These are phyloP conservation scores for Barnettozyma populi DNA, from an alignment of 805 yeast genomes.

Conservation along the genomic window DNA sequence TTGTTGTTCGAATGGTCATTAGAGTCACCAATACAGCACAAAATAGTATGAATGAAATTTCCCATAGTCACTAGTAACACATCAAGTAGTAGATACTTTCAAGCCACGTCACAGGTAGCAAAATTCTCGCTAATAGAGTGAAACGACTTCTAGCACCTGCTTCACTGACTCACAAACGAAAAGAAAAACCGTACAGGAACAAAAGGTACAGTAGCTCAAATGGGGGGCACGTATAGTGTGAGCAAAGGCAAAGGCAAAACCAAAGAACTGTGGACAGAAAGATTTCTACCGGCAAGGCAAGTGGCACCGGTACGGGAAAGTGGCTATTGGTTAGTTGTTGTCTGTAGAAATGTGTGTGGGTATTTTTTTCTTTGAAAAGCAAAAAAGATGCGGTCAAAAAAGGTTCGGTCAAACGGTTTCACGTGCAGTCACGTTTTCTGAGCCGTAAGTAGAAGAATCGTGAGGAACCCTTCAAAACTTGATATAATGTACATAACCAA, in stretches of 20 bases:
- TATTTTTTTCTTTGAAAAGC: not conserved
- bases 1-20: slow-evolving; percentile 16
- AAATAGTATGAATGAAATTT: slow-evolving; percentile 28
- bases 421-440: not conserved
- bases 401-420: not conserved
- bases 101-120: not conserved
- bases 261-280: not conserved
- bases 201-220: not conserved
- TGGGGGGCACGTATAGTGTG: not conserved
- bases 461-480: no score
- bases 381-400: not conserved
- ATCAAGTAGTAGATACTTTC: not conserved
- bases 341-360: not conserved
- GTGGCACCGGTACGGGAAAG: not conserved
- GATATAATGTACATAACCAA: no score
- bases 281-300: not conserved
- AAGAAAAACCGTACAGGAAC: not conserved
- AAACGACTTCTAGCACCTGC: not conserved
- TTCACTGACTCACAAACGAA: not conserved
- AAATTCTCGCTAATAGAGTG: not conserved
- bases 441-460: not conserved
- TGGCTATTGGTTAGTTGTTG: not conserved
- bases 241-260: not conserved
- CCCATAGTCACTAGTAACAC: slow-evolving; percentile 25
- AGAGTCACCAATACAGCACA: slow-evolving; percentile 29